These are phyloP conservation scores for Fusarium bulbicola DNA, from an alignment of 2,329 filamentous ascomycete genomes.

Conservation along the genomic window DNA sequence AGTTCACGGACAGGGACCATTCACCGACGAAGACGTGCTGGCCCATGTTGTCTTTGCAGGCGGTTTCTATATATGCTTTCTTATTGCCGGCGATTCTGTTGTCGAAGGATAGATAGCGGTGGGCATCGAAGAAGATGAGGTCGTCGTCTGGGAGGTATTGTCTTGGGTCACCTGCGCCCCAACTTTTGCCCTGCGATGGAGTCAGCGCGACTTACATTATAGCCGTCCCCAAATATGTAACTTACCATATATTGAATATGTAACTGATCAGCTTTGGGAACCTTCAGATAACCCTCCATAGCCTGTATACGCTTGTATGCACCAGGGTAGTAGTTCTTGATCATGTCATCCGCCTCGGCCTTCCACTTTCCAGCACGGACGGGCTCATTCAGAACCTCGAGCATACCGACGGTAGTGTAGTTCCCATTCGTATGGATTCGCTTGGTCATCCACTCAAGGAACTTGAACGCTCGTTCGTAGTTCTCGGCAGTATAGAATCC, in stretches of 20 bases:
- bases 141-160: conserved; percentile 53
- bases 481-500: conserved; percentile 66
- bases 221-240: accelerated
- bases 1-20: conserved; percentile 63
- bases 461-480: conserved; percentile 63
- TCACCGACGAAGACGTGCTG: conserved; percentile 64
- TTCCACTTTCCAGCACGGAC: conserved; percentile 39
- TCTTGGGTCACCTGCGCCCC: conserved; percentile 65
- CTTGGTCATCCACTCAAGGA: conserved; percentile 64
- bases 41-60: conserved; percentile 57
- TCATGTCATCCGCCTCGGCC: conserved; percentile 34
- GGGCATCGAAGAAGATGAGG: conserved; percentile 64
- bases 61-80: conserved; percentile 59
- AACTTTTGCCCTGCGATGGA: conserved; percentile 41
- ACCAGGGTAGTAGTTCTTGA: conserved; percentile 38
- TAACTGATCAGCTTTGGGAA: conserved; percentile 54
- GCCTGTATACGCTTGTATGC: conserved; percentile 54
- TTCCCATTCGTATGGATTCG: conserved; percentile 59
- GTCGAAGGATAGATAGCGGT: conserved; percentile 67
- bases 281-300: conserved; percentile 55
- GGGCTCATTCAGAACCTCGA: conserved; percentile 69
- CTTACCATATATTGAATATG: conserved; percentile 61
- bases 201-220: no score
- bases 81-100: conserved; percentile 53
- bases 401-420: conserved; percentile 66